Conservation (phyloP, 2,329 filamentous ascomycete species). For the Paramyrothecium roridum region DNA sequence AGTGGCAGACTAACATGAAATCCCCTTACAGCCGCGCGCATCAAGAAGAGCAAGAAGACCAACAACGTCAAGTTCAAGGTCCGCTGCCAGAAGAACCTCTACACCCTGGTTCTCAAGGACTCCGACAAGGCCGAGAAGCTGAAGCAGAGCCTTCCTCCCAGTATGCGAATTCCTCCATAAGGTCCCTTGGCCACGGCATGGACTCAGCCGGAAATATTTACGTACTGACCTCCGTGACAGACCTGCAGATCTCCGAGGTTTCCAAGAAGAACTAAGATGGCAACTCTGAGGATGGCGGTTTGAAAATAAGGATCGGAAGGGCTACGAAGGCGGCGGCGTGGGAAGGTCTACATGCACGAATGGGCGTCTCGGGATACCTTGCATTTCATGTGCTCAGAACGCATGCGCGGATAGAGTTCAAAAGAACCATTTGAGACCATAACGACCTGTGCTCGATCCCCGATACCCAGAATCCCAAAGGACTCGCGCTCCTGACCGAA, state of each 20-base stretch:
- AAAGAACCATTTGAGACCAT: slow-evolving; percentile 32
- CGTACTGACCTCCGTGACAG: slow-evolving; percentile 24
- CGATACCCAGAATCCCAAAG: too few relatives aligned
- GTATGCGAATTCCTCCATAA: slow-evolving; percentile 58
- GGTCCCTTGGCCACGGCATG: too few relatives aligned
- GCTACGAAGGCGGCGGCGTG: slow-evolving; percentile 16
- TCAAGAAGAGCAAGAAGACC: slow-evolving; percentile 92
- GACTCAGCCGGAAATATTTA: too few relatives aligned
- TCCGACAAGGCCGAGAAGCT: slow-evolving; percentile 99
- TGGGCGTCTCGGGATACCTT: slow-evolving; percentile 56
- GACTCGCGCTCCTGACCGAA: not conserved
- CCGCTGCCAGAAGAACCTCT: slow-evolving; percentile 92
- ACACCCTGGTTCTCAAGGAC: slow-evolving; percentile 98
- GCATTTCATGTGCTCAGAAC: slow-evolving; percentile 44
- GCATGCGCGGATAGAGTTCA: slow-evolving; percentile 34
- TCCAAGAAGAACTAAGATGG: slow-evolving; percentile 48
- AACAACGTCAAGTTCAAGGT: slow-evolving; percentile 99
- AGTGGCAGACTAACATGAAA: slow-evolving; percentile 24
- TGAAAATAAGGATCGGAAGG: slow-evolving; percentile 14
- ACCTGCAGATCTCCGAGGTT: slow-evolving; percentile 51
- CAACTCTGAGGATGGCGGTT: slow-evolving; percentile 17
- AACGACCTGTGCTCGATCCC: slow-evolving; percentile 6
- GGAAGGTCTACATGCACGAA: slow-evolving; percentile 38
- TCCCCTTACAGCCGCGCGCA: slow-evolving; percentile 66
- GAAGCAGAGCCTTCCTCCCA: slow-evolving; percentile 96